These are phyloP conservation scores for Tetrapisispora taiwanensis DNA, from an alignment of 805 yeast species.

Conservation along the genomic window DNA sequence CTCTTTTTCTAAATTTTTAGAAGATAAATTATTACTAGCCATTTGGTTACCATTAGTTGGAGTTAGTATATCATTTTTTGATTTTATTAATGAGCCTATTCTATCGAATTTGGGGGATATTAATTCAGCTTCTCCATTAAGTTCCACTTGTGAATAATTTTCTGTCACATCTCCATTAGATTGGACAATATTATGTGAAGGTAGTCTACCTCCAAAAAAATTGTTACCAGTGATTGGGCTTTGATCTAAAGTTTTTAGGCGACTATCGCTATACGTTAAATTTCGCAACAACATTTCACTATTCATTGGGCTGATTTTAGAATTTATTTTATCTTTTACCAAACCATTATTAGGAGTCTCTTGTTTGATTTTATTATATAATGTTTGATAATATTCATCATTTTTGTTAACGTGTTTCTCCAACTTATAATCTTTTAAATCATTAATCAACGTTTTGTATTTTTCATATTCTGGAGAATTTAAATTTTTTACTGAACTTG, in stretches of 20 bases:
- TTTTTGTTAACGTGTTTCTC: background rate
- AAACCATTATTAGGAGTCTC: background rate
- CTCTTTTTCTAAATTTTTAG: background rate
- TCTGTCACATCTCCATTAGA: no score
- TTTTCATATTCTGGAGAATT: slow-evolving; percentile 4
- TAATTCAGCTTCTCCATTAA: no score
- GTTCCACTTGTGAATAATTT: no score
- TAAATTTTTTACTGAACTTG: slow-evolving; percentile 13
- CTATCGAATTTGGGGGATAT: background rate
- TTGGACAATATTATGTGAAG: no score
- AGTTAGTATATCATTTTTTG: background rate
- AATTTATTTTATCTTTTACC: background rate
- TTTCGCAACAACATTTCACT: background rate
- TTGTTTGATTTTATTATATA: background rate
- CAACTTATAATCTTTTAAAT: background rate
- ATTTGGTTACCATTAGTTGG: background rate
- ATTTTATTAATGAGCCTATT: background rate
- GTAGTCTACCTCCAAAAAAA: background rate
- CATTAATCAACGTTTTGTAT: background rate
- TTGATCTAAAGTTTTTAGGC: background rate
- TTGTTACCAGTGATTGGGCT: slow-evolving; percentile 1
- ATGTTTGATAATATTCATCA: background rate
- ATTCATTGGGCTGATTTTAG: background rate
- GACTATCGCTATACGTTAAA: background rate
- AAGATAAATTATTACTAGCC: background rate